These are phyloP conservation scores for Groenewaldozyma auringiensis DNA, from an alignment of 1,139 yeast genomes.

Conservation along the genomic window DNA sequence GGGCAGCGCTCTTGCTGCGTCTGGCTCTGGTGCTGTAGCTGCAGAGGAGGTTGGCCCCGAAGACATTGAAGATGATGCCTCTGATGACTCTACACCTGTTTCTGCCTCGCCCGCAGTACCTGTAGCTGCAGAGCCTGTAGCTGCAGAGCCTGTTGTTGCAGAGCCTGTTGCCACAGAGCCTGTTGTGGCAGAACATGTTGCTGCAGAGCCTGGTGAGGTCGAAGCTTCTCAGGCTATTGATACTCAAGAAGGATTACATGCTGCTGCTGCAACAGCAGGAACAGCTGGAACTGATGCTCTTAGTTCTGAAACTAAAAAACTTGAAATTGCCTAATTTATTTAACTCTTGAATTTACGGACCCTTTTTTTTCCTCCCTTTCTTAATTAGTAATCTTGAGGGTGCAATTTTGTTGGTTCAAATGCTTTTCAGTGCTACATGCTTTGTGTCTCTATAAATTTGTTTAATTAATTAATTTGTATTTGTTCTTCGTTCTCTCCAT, in stretches of 20 bases:
- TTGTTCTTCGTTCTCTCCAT: background rate
- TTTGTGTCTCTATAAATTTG: background rate
- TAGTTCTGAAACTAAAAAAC: background rate
- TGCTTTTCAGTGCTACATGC: too few species aligned
- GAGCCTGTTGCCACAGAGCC: constrained; percentile 11
- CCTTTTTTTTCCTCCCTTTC: too few species aligned
- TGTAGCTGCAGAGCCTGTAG: constrained; percentile 18
- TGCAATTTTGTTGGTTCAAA: too few species aligned
- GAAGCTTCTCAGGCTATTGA: background rate
- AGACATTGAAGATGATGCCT: background rate
- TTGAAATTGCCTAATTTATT: too few species aligned
- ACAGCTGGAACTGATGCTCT: constrained; percentile 4
- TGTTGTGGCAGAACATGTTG: background rate
- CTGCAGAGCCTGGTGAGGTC: background rate
- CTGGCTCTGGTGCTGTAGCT: constrained; percentile 8
- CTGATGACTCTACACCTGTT: constrained; percentile 22
- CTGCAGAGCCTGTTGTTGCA: constrained; percentile 11
- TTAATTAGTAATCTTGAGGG: too few species aligned
- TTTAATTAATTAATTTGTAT: background rate
- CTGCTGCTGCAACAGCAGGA: constrained; percentile 4
- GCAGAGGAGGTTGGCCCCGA: constrained; percentile 2
- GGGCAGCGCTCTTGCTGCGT: constrained; percentile 12
- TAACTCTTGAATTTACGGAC: background rate
- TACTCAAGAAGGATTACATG: background rate
- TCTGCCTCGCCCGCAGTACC: constrained; percentile 31